These are phyloP conservation scores for Dryas integrifolia DNA, from an alignment of 331 rosid species.

Conservation along the genomic window DNA sequence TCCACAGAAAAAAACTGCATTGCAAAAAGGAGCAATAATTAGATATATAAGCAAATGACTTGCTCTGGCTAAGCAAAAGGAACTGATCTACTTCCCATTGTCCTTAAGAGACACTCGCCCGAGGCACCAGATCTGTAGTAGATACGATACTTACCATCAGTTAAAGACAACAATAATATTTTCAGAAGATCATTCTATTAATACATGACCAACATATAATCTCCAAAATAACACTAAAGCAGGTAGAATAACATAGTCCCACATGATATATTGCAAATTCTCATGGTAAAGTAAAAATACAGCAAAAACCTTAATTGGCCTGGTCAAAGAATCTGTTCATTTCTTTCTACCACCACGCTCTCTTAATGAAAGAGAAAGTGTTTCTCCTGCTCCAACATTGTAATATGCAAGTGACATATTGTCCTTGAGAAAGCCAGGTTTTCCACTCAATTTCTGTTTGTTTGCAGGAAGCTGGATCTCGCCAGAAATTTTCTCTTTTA, in stretches of 20 bases:
- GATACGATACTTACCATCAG: constrained; percentile 27
- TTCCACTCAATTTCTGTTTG: constrained; percentile 93
- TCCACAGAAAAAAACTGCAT: constrained; percentile 19
- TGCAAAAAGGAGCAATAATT: constrained; percentile 11
- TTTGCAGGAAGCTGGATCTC: constrained; percentile 95
- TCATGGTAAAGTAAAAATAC: constrained; percentile 39
- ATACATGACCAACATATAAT: constrained; percentile 18
- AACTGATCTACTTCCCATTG: constrained; percentile 25
- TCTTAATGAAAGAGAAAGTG: constrained; percentile 64
- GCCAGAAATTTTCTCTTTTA: constrained; percentile 91
- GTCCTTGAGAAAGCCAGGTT: constrained; percentile 93
- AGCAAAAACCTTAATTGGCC: constrained; percentile 45
- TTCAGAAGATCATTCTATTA: background rate
- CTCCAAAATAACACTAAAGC: constrained; percentile 1
- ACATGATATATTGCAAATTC: constrained; percentile 22
- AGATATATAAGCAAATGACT: constrained; percentile 6
- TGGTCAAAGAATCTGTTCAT: constrained; percentile 39
- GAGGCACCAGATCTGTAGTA: constrained; percentile 29
- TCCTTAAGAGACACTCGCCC: constrained; percentile 17
- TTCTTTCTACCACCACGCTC: constrained; percentile 99
- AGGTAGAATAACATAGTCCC: constrained; percentile 9
- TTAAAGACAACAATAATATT: constrained; percentile 10
- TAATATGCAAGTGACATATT: constrained; percentile 85
- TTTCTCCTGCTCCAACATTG: constrained; percentile 76
- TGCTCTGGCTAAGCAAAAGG: background rate